Percentiles rank a stretch among this genome's conserved stretches.
phyloP scores from a whole-genome alignment of 352 stramenopile genomes.

The Phytophthora pluvialis region DNA sequence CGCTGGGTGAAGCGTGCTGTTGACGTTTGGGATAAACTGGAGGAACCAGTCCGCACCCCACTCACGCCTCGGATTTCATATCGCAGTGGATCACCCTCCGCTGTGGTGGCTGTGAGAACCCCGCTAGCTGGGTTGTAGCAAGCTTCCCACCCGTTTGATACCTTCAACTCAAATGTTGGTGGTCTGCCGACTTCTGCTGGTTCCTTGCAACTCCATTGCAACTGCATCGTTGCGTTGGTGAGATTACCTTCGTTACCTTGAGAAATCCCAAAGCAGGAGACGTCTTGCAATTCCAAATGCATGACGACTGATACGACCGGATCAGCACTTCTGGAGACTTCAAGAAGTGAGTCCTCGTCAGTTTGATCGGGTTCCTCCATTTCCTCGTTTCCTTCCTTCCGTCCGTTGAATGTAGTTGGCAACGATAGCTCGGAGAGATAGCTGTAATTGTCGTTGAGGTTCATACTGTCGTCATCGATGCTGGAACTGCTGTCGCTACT shows the following conservation, averaged over 20 bases:
- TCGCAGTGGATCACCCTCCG: constrained; percentile 27
- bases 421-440: constrained; percentile 35
- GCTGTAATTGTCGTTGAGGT: constrained; percentile 23
- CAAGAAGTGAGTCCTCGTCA: constrained; percentile 12
- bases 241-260: neutral
- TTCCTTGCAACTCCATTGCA: constrained; percentile 61
- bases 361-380: constrained; percentile 1
- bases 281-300: constrained; percentile 48
- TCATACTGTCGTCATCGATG: constrained; percentile 20
- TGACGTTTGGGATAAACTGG: constrained; percentile 1
- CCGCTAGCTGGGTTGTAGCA: constrained; percentile 43
- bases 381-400: constrained; percentile 7
- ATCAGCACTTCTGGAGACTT: constrained; percentile 10
- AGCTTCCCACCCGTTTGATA: constrained; percentile 45
- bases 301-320: constrained; percentile 49
- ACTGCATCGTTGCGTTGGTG: constrained; percentile 19
- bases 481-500: constrained; percentile 39
- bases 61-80: constrained; percentile 35
- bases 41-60: constrained; percentile 7
- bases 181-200: constrained; percentile 43
- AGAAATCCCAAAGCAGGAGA: constrained; percentile 48
- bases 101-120: constrained; percentile 30
- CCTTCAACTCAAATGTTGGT: constrained; percentile 47
- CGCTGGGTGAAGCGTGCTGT: constrained; percentile 16
- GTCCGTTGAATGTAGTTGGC: constrained; percentile 8